phyloP scores from a whole-genome alignment of 306 rosid genomes.

The Geum urbanum region DNA sequence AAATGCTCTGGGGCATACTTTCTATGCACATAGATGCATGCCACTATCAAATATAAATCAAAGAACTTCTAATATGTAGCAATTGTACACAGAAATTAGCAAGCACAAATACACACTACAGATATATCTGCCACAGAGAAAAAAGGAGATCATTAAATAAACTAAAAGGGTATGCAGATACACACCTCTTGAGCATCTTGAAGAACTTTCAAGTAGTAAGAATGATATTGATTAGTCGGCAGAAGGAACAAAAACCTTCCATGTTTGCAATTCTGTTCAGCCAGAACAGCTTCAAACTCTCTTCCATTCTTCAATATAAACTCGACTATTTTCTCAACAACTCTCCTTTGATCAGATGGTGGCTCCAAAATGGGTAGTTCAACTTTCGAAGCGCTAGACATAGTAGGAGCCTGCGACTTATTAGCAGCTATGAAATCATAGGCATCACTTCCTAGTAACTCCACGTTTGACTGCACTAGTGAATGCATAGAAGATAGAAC shows the following conservation, averaged over 20 bases:
- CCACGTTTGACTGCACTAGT: conserved; percentile 43
- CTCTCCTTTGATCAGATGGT: conserved; percentile 62
- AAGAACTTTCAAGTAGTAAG: conserved; percentile 64
- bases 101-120: neutral
- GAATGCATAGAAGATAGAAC: conserved; percentile 12
- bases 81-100: neutral
- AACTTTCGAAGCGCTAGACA: too few relatives aligned
- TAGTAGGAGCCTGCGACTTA: conserved; percentile 36
- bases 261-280: conserved; percentile 68
- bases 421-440: conserved; percentile 27
- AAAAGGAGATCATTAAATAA: neutral
- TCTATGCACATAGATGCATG: neutral
- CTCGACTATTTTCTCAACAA: conserved; percentile 78
- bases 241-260: conserved; percentile 84
- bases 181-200: conserved; percentile 57
- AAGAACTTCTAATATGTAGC: neutral
- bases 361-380: conserved; percentile 71
- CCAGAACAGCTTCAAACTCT: conserved; percentile 67
- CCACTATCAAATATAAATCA: neutral
- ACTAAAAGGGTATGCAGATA: conserved; percentile 19
- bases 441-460: conserved; percentile 29
- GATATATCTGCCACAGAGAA: too few relatives aligned
- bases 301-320: conserved; percentile 70
- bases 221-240: conserved; percentile 64
- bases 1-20: neutral